Evolutionary conservation across 306 rosid species (phyloP).

Genomic region (Vigna radiata): DNA sequence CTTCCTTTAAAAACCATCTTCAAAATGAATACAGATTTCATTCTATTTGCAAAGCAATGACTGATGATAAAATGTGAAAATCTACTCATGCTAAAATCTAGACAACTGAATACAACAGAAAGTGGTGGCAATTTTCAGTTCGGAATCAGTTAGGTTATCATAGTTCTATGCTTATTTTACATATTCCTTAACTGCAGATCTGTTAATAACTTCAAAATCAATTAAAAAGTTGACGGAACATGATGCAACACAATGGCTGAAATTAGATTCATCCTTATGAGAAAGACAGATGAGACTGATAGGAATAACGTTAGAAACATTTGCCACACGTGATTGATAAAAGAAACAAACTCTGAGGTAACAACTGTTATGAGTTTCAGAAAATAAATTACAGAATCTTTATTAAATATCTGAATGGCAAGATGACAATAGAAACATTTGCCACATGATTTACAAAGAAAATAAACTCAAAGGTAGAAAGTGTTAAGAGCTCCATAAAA

Average conservation of each 20-base stretch:
- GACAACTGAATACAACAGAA: not conserved
- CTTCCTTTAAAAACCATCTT: not conserved
- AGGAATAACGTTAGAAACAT: conserved; percentile 8
- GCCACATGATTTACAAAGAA: not conserved
- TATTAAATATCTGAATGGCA: not conserved
- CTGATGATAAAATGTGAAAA: conserved; percentile 10
- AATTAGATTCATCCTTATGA: not conserved
- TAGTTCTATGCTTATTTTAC: not conserved
- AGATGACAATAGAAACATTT: conserved; percentile 12
- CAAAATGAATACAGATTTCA: conserved; percentile 8
- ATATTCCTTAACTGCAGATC: not conserved
- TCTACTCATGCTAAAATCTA: not conserved
- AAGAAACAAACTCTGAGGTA: conserved; percentile 1
- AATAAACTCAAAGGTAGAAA: not conserved
- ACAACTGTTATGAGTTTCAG: not conserved
- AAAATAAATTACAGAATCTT: not conserved
- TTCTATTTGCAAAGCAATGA: not conserved
- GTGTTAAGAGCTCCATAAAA: conserved; percentile 3
- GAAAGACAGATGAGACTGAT: not conserved
- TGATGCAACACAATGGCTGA: conserved; percentile 2
- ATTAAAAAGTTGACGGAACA: not conserved
- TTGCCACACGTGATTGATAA: not conserved
- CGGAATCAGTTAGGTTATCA: conserved; percentile 1
- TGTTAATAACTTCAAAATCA: not conserved
- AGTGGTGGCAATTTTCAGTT: conserved; percentile 27